Percentiles rank a stretch among this genome's conserved stretches.
Conservation (phyloP, 495 filamentous ascomycete species). For the Pyronema omphalodes region DNA sequence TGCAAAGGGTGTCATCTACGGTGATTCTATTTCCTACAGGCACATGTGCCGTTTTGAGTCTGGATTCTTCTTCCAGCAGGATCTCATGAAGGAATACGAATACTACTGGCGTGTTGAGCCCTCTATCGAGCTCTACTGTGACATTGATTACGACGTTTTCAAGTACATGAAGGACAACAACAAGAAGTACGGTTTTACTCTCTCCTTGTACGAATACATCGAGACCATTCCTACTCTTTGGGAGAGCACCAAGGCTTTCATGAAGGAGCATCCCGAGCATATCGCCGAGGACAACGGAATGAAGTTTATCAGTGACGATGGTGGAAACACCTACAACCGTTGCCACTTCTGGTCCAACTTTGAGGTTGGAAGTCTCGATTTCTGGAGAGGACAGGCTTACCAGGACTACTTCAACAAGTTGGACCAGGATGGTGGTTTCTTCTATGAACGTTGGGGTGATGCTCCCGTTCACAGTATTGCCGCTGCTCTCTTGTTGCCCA, state of each 20-base stretch:
- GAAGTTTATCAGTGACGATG: conserved; percentile 79
- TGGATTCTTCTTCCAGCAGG: conserved; percentile 81
- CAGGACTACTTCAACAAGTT: conserved; percentile 62
- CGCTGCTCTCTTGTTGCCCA: conserved; percentile 63
- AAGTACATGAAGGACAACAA: conserved; percentile 70
- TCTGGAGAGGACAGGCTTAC: conserved; percentile 65
- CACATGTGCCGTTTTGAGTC: conserved; percentile 93
- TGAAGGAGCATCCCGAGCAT: conserved; percentile 71
- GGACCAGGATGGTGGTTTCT: conserved; percentile 73
- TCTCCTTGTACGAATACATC: conserved; percentile 83
- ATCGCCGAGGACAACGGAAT: conserved; percentile 70
- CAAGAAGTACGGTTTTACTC: conserved; percentile 79
- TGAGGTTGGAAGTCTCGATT: conserved; percentile 68
- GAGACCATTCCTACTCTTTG: conserved; percentile 93
- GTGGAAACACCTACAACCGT: conserved; percentile 77
- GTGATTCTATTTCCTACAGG: conserved; percentile 77
- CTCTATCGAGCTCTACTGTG: conserved; percentile 72
- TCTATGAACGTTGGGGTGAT: conserved; percentile 87
- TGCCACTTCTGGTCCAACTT: conserved; percentile 98
- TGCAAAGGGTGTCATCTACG: conserved; percentile 73
- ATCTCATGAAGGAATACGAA: conserved; percentile 65
- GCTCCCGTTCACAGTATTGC: conserved; percentile 91
- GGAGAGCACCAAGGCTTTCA: conserved; percentile 84
- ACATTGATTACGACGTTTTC: conserved; percentile 69
- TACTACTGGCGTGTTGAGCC: conserved; percentile 91